Conservation (phyloP, 1,139 yeast species). For the Ogataea hybrid region DNA sequence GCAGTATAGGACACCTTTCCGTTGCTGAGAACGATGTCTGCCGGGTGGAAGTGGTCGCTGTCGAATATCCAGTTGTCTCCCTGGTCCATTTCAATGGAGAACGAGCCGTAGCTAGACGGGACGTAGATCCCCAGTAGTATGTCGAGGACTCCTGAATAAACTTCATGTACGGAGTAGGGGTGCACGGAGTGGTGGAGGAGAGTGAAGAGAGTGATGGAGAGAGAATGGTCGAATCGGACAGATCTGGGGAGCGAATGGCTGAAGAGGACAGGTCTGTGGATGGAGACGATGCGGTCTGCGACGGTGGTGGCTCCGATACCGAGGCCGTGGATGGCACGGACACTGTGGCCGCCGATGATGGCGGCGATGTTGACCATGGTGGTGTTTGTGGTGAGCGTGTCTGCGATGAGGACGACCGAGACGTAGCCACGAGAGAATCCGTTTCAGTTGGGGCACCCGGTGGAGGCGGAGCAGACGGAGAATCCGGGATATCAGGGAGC, state of each 20-base stretch:
- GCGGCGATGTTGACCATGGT: not conserved
- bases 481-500: not conserved
- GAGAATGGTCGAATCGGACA: not conserved
- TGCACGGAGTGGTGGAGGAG: not conserved
- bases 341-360: not conserved
- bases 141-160: not conserved
- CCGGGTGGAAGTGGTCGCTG: not conserved
- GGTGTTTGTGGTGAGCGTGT: not conserved
- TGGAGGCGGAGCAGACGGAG: not conserved
- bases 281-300: not conserved
- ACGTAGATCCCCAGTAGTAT: conserved; percentile 9
- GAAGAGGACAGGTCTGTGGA: not conserved
- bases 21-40: not conserved
- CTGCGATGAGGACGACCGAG: not conserved
- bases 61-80: conserved; percentile 9
- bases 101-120: conserved; percentile 8
- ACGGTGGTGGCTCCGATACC: not conserved
- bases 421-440: not conserved
- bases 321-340: not conserved
- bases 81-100: conserved; percentile 1
- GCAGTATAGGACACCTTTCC: not conserved
- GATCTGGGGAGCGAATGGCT: not conserved
- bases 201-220: not conserved
- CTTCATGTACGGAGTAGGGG: conserved; percentile 3
- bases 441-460: not conserved